A percentile compares a stretch with the other conserved stretches of the same genome.
Conservation (phyloP, 2,329 filamentous ascomycete species). For the Cladosporium halotolerans region DNA sequence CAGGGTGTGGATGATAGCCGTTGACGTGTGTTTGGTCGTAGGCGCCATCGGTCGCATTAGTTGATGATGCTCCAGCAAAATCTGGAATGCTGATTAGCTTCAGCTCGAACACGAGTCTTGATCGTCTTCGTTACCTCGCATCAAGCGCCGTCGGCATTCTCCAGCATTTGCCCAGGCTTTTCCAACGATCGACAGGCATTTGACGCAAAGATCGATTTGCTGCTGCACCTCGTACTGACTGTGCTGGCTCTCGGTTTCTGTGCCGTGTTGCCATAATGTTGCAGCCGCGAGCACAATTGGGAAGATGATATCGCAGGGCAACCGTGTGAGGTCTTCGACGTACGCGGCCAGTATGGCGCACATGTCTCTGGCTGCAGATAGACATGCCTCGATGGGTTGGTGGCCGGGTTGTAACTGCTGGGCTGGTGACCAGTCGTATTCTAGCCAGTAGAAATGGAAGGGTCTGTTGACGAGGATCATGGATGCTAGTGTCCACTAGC, state of each 20-base stretch:
- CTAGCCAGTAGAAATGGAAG: conserved; percentile 5
- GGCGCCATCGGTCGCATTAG: not conserved
- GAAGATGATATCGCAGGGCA: conserved; percentile 8
- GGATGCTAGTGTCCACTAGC: not conserved
- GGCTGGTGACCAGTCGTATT: conserved; percentile 4
- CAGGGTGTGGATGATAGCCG: not conserved
- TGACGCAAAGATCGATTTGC: conserved; percentile 6
- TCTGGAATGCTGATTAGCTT: not conserved
- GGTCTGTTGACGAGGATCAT: conserved; percentile 4
- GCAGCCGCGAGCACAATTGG: conserved; percentile 3
- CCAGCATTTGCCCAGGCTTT: conserved; percentile 3
- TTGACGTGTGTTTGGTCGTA: not conserved
- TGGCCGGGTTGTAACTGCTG: not conserved
- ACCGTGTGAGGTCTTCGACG: conserved; percentile 4
- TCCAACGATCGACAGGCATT: conserved; percentile 4
- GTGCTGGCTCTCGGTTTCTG: not conserved
- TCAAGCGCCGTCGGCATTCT: not conserved
- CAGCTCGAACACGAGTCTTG: not conserved
- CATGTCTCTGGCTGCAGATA: conserved; percentile 1
- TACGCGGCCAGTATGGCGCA: not conserved
- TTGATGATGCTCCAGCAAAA: not conserved
- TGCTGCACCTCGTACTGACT: not conserved
- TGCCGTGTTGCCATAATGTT: conserved; percentile 4
- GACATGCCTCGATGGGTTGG: not conserved
- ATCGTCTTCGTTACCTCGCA: not conserved